These are phyloP conservation scores for Ascoidea asiatica DNA, from an alignment of 805 yeast genomes.

Conservation along the genomic window DNA sequence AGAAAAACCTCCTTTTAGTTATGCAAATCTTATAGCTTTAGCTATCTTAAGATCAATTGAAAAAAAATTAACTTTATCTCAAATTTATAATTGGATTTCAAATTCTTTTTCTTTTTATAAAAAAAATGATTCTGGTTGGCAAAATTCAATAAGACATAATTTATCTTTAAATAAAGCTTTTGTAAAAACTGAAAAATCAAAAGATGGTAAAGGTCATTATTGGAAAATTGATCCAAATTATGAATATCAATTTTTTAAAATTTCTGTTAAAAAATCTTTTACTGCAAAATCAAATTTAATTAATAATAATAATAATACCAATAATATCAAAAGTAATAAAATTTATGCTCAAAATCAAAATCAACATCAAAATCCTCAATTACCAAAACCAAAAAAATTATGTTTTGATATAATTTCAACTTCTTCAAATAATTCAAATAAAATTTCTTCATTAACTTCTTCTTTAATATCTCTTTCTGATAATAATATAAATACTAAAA, in stretches of 20 bases:
- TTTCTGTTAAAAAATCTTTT: not conserved
- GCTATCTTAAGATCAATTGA: constrained; percentile 74
- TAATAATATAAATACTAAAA: too few species aligned
- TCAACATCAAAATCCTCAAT: too few species aligned
- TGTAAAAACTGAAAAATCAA: constrained; percentile 78
- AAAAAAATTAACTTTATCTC: constrained; percentile 61
- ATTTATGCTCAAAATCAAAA: not conserved
- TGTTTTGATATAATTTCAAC: too few species aligned
- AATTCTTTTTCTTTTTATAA: constrained; percentile 74
- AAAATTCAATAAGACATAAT: constrained; percentile 91
- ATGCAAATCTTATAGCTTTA: constrained; percentile 88
- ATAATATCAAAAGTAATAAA: not conserved
- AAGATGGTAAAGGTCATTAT: constrained; percentile 77
- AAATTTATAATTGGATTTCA: constrained; percentile 87
- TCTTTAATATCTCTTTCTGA: too few species aligned
- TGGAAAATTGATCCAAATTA: constrained; percentile 84
- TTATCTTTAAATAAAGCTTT: constrained; percentile 88
- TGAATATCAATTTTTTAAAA: constrained; percentile 68
- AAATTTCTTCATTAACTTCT: too few species aligned
- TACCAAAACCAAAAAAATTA: too few species aligned
- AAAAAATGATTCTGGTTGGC: constrained; percentile 90
- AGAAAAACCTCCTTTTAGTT: constrained; percentile 84
- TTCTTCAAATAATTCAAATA: too few species aligned
- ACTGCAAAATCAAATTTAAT: not conserved
- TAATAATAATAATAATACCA: not conserved